Evolutionary conservation across 306 rosid species (phyloP), one percentile per base, ranked within the genome.

Genomic region (Ochetophila trinervis): DNA sequence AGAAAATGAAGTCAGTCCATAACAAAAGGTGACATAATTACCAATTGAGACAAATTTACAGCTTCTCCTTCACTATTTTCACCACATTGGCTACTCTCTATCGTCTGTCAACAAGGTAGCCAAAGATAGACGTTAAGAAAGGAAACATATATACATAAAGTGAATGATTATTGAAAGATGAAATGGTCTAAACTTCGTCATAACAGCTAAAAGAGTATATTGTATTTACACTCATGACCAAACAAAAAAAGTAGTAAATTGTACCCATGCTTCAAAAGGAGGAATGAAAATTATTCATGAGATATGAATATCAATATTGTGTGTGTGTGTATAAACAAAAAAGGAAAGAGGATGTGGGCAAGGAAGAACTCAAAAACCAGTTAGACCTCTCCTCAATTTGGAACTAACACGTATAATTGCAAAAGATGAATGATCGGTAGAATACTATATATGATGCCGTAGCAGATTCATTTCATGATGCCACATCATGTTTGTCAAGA

Each of bases 1-100:
- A 58, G 65, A 51, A 35, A 65, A 44, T 72, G 35, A 65, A 65
- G 32, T 44, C 44, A 49, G 48, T 18, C 56, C n/a, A 57, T 17
- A 57, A 23, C 35, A 32, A 30, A 57, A n/a, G 35, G 35, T 52
- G 36, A 18, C 70, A 51, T 59, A 56, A 61, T 74, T 90, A 94
- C 99, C 99, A 94, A 78, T 71, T 88, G 96, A 23, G 99, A 94
- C 76, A 94, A 78, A 37, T 88, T 94, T 64, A 94, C 91, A 27
- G 96, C 97, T 82, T 86, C 98, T 61, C 90, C 97, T 83, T 86
- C 99, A 57, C 70, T 73, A 83, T 83, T 86, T 82, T 90, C 95
- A 76, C 96, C 99, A 69, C 75, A 90, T 12, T 87, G 82, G 67
- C 99, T 94, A 77, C 99, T 90, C 82, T 94, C 99, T 52, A 94